Conservation (phyloP, 2,329 filamentous ascomycete genomes). For the Aurifilum marmelostoma region DNA sequence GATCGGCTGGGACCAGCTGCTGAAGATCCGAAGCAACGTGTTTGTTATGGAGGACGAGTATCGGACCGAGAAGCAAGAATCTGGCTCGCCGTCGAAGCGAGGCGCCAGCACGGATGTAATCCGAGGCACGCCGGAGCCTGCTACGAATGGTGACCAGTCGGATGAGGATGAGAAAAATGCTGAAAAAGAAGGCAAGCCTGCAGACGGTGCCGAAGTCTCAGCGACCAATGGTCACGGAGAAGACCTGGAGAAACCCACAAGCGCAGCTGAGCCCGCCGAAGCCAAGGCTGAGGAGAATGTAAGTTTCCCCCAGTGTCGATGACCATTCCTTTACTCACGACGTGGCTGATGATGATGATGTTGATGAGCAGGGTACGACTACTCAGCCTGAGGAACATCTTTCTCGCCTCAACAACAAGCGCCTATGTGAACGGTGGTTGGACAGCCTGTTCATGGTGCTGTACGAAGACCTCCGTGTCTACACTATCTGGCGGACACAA, state of each 20-base stretch:
- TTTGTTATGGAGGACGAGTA: conserved; percentile 99
- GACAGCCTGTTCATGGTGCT: conserved; percentile 99
- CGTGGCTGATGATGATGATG: conserved; percentile 33
- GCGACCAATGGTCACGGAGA: conserved; percentile 44
- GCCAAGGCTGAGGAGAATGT: conserved; percentile 78
- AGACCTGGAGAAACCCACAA: conserved; percentile 74
- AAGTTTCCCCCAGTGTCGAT: conserved; percentile 38
- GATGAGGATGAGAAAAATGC: conserved; percentile 37
- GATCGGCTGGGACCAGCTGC: conserved; percentile 95
- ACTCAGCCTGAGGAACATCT: conserved; percentile 68
- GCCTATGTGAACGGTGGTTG: conserved; percentile 94
- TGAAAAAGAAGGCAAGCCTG: conserved; percentile 31
- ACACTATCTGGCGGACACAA: conserved; percentile 99
- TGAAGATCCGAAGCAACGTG: conserved; percentile 93
- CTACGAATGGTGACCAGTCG: conserved; percentile 49
- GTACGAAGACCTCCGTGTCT: conserved; percentile 96
- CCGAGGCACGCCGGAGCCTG: conserved; percentile 68
- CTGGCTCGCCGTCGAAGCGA: conserved; percentile 56
- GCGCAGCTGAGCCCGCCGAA: conserved; percentile 76
- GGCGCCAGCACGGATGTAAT: conserved; percentile 81
- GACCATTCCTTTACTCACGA: conserved; percentile 30
- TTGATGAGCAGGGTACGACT: conserved; percentile 55
- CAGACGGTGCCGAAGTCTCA: conserved; percentile 34
- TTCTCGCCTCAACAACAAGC: conserved; percentile 94
- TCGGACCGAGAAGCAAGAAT: conserved; percentile 78